Evolutionary conservation across 163 green algal species (phyloP).

Genomic region (Chlamydomonas reinhardtii): DNA sequence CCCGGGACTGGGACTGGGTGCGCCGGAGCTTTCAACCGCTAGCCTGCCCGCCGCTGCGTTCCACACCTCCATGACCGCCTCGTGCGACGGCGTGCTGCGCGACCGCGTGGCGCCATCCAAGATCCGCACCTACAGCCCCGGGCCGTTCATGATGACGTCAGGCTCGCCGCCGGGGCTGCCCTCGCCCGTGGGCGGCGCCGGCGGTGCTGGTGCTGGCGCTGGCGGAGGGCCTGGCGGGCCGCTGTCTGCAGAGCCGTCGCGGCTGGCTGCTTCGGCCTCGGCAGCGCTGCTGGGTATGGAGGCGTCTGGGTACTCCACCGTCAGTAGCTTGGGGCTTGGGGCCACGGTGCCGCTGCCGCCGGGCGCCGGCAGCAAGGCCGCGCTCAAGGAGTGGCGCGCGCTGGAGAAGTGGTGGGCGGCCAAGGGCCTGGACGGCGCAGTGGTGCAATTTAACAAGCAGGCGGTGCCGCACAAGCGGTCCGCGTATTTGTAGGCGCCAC

Average conservation of each 20-base stretch:
- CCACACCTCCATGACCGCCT: neutral
- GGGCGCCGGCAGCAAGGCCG: constrained; percentile 2
- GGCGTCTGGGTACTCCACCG: neutral
- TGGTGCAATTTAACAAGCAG: constrained; percentile 12
- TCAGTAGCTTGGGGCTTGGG: neutral
- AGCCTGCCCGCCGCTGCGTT: no score
- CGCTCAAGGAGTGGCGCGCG: neutral
- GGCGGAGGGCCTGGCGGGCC: neutral
- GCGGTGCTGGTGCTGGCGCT: neutral
- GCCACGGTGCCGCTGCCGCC: neutral
- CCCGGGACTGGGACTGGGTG: no score
- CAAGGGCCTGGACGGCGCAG: constrained; percentile 31
- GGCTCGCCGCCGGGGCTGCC: no score
- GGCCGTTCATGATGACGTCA: neutral
- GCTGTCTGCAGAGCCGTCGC: no score
- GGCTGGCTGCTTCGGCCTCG: neutral
- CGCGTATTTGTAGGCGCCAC: constrained; percentile 1
- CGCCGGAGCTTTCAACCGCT: neutral
- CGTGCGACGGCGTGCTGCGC: no score
- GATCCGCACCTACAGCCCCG: neutral
- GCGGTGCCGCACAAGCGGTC: neutral
- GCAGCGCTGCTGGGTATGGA: neutral
- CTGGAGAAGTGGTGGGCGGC: constrained; percentile 43
- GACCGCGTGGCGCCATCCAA: neutral
- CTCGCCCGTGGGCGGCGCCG: no score